phyloP scores from a whole-genome alignment of 495 filamentous ascomycete species.

The Neurospora discreta region DNA sequence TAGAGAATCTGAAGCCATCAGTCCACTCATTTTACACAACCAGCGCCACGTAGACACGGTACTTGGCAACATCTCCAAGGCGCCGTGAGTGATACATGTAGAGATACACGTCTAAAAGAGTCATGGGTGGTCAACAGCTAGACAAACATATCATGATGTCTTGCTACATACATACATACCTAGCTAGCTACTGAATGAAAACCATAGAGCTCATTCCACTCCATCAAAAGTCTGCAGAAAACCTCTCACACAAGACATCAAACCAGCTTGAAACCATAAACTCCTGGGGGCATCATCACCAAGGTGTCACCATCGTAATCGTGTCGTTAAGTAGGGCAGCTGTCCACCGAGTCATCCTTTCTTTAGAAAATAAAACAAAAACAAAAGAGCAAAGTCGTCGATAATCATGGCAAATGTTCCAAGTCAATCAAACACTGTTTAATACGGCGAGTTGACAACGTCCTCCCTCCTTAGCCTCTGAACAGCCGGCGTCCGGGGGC shows the following conservation, averaged over 20 bases:
- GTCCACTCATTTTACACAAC: no score
- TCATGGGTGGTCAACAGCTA: not conserved
- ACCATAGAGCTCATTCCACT: not conserved
- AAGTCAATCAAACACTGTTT: not conserved
- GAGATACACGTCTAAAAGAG: not conserved
- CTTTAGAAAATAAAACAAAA: not conserved
- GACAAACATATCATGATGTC: not conserved
- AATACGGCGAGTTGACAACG: slow-evolving; percentile 81
- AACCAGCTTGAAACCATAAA: not conserved
- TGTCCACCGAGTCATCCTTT: not conserved
- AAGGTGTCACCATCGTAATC: not conserved
- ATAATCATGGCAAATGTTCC: not conserved
- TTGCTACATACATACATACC: not conserved
- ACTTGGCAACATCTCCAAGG: no score
- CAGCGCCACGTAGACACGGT: no score
- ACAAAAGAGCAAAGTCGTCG: not conserved
- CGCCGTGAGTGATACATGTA: no score
- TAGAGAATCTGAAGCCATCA: no score
- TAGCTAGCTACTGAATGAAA: not conserved
- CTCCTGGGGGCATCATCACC: not conserved
- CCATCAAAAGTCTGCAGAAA: not conserved
- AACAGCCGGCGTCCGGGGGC: slow-evolving; percentile 32
- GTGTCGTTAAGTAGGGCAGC: not conserved
- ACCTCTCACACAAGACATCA: not conserved
- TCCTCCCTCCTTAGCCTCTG: slow-evolving; percentile 56